Base-by-base conservation (phyloP, 768 basidiomycete species). In the Macrolepiota dolichaula region DNA sequence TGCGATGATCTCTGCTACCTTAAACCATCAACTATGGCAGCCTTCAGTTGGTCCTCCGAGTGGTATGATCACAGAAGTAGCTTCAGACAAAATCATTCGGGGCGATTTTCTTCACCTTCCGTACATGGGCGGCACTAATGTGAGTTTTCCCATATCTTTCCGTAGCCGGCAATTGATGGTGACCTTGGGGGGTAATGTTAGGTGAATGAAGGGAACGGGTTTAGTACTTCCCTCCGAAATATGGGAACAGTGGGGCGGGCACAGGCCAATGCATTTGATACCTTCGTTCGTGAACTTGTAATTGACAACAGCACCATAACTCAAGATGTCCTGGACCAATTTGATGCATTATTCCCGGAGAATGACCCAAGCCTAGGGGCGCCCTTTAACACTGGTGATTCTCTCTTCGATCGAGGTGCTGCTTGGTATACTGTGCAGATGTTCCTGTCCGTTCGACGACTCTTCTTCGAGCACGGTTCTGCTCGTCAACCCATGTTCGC, bases 391-490 rank as follows among this genome's bases (percentile, higher is more conserved):
- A 87, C 83, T 0, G 85, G 85, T 0, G 83, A 87, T 66, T 80
- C 79, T 9, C 71, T 87, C 4, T 87, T 83, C 57, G 85, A 87
- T 64, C 70, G 85, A 49, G 80, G 76, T 0, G 80, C 70, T 50
- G 74, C 84, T 0, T 87, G 82, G 81, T 87, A 86, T 63, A 82
- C 81, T 0, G 84, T 82, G 62, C 72, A 76, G 55, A 85, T 85
- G 81, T 87, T 77, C 67, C 71, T 86, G 35, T 74, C 79, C 0
- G 76, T 82, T 0, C 66, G 84, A 35, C 72, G 85, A 40, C 71
- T 80, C 47, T 81, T 85, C 56, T 81, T 84, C 62, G n/a, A n/a
- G n/a, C n/a, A n/a, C n/a, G n/a, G n/a, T n/a, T n/a, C n/a, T n/a
- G n/a, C n/a, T n/a, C n/a, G 74, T 24, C 82, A 83, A 63, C 77